A percentile compares a stretch with the other conserved stretches of the same genome.
phyloP scores from a whole-genome alignment of 352 stramenopile species.

The Albugo candida region DNA sequence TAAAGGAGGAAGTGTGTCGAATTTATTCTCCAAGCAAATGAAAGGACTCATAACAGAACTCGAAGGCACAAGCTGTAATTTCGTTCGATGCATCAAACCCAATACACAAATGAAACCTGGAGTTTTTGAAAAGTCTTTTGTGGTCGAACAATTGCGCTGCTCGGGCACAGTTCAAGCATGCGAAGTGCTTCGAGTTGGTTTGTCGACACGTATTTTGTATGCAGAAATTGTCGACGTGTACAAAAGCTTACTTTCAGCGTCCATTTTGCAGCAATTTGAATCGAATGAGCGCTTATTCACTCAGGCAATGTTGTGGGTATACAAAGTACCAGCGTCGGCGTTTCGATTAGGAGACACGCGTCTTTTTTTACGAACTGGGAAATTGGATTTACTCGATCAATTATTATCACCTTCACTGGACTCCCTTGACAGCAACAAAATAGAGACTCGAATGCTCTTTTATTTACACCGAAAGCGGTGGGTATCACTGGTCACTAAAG shows the following conservation, averaged over 20 bases:
- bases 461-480: slow-evolving; percentile 68
- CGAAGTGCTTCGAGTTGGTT: slow-evolving; percentile 54
- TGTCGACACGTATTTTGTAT: slow-evolving; percentile 73
- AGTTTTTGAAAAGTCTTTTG: slow-evolving; percentile 9
- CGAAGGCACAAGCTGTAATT: slow-evolving; percentile 21
- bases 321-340: slow-evolving; percentile 48
- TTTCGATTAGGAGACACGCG: slow-evolving; percentile 66
- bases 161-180: slow-evolving; percentile 25
- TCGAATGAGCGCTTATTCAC: slow-evolving; percentile 77
- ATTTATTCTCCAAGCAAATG: slow-evolving; percentile 18
- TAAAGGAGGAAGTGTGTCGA: slow-evolving; percentile 7
- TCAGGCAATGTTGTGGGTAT: slow-evolving; percentile 56
- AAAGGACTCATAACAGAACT: slow-evolving; percentile 16
- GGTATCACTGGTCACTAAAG: slow-evolving; percentile 40
- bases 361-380: slow-evolving; percentile 73
- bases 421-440: slow-evolving; percentile 10
- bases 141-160: slow-evolving; percentile 13
- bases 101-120: slow-evolving; percentile 9
- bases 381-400: slow-evolving; percentile 68
- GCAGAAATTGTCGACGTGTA: slow-evolving; percentile 72
- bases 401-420: slow-evolving; percentile 30
- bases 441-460: slow-evolving; percentile 20
- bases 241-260: slow-evolving; percentile 33
- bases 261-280: slow-evolving; percentile 52
- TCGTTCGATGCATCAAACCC: slow-evolving; percentile 17